Evolutionary conservation across 352 stramenopile species (phyloP).

Genomic region (Phytophthora sp.): DNA sequence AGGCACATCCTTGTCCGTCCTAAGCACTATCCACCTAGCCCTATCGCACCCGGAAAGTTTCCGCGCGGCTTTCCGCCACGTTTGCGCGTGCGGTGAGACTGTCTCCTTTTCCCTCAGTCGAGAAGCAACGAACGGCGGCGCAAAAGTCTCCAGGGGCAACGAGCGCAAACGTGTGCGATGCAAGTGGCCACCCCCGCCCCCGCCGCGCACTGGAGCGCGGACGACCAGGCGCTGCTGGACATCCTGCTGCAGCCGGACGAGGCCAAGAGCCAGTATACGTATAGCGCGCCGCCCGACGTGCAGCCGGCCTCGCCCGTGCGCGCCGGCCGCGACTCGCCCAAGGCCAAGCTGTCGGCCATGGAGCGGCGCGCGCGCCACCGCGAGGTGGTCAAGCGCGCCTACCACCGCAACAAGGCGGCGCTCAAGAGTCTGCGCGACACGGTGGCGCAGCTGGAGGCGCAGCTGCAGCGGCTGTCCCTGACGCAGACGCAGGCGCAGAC

Average conservation of each 20-base stretch:
- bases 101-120: background rate
- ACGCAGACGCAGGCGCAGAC: conserved; percentile 5
- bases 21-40: too few relatives aligned
- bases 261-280: too few relatives aligned
- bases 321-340: conserved; percentile 1
- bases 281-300: background rate
- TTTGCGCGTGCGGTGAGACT: background rate
- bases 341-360: conserved; percentile 51
- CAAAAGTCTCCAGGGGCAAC: background rate
- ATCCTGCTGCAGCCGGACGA: conserved; percentile 30
- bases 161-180: conserved; percentile 6
- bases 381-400: conserved; percentile 77
- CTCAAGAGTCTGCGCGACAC: conserved; percentile 58
- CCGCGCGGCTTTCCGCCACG: too few relatives aligned
- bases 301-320: conserved; percentile 15
- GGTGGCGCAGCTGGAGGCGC: conserved; percentile 57
- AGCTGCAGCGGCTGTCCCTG: conserved; percentile 51
- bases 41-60: too few relatives aligned
- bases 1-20: too few relatives aligned
- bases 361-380: conserved; percentile 68
- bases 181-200: conserved; percentile 22
- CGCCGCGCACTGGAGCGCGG: conserved; percentile 30
- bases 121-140: background rate
- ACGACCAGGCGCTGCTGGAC: conserved; percentile 43
- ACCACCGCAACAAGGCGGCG: conserved; percentile 74